Evolutionary conservation across 2,329 filamentous ascomycete species (phyloP).

Genomic region (Trichophyton simii): DNA sequence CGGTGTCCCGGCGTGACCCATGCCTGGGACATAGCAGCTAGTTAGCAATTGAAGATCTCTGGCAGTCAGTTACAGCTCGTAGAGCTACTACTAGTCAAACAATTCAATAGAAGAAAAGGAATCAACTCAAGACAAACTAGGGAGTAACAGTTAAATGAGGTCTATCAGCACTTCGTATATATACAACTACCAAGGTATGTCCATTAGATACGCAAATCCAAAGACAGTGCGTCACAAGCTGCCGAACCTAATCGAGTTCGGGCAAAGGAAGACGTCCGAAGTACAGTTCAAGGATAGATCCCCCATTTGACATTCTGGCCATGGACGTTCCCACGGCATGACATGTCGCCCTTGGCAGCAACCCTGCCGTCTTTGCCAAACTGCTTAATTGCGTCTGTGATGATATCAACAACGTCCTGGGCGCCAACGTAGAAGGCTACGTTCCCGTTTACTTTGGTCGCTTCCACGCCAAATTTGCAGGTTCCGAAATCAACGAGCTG

Average conservation of each 20-base stretch:
- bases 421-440: not conserved
- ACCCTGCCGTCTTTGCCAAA: slow-evolving; percentile 8
- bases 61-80: too few species aligned
- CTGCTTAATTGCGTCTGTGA: slow-evolving; percentile 7
- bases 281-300: slow-evolving; percentile 8
- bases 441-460: not conserved
- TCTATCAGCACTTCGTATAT: too few species aligned
- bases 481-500: not conserved
- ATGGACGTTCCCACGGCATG: slow-evolving; percentile 14
- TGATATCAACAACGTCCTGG: slow-evolving; percentile 11
- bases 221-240: not conserved
- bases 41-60: too few species aligned
- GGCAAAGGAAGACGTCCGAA: not conserved
- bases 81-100: too few species aligned
- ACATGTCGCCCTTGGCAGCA: slow-evolving; percentile 13
- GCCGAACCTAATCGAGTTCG: not conserved
- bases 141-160: too few species aligned
- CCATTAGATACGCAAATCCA: not conserved
- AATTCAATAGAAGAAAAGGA: too few species aligned
- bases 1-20: not conserved
- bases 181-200: too few species aligned
- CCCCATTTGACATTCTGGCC: slow-evolving; percentile 12
- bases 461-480: not conserved
- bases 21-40: too few species aligned
- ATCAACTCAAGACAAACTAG: too few species aligned